Percentiles rank a stretch among this genome's conserved stretches.
These are phyloP conservation scores for Phoenix dactylifera DNA, from an alignment of 176 grass and related monocot genomes.

Conservation along the genomic window DNA sequence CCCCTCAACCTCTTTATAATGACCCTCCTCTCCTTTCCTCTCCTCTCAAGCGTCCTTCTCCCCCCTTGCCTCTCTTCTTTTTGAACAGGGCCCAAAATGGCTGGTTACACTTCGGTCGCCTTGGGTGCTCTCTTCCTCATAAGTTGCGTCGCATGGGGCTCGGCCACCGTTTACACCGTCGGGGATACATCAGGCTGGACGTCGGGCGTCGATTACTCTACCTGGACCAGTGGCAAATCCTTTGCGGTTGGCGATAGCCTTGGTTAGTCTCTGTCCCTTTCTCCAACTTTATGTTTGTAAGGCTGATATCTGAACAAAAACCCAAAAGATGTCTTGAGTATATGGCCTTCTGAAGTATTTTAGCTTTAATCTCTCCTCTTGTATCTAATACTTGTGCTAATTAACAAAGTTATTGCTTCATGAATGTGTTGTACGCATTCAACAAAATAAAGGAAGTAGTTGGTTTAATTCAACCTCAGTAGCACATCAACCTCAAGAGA, in stretches of 20 bases:
- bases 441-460: no score
- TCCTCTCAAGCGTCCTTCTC: neutral
- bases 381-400: neutral
- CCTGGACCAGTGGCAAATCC: constrained; percentile 53
- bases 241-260: constrained; percentile 40
- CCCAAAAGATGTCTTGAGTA: no score
- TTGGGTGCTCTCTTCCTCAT: constrained; percentile 38
- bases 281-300: neutral
- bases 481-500: no score
- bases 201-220: constrained; percentile 50
- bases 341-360: no score
- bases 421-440: neutral
- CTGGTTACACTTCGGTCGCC: constrained; percentile 21
- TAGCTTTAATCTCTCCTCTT: neutral
- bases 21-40: neutral
- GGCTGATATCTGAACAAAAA: no score
- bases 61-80: neutral
- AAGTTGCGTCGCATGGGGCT: constrained; percentile 23
- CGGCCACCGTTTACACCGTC: constrained; percentile 57
- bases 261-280: constrained; percentile 18
- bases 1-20: neutral
- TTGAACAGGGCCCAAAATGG: constrained; percentile 18
- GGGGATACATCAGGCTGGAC: constrained; percentile 67
- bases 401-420: neutral
- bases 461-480: no score